Evolutionary conservation across 257 asterid genomes (phyloP), one percentile per base, ranked within the genome.

Genomic region (Scutellaria minor): DNA sequence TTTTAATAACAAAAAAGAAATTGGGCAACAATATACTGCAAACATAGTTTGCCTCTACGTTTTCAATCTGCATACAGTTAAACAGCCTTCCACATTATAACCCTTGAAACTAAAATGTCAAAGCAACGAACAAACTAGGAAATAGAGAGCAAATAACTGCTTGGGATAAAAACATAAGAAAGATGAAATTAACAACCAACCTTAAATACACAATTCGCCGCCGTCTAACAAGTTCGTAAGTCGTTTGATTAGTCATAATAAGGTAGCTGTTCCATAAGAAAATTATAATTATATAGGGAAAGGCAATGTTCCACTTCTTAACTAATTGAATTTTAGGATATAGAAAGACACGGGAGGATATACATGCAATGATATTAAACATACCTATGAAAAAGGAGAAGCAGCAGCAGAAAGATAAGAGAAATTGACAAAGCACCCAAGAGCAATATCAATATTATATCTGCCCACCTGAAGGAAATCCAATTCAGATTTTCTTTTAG

Each of bases 151-250:
- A 55, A 18, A 54, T 27, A 66, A 31, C 41, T 46, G 62, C 24
- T 24, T 11, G 24, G 50, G 14, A 58, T 9, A 71, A 54, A 31
- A 14, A 27, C 39, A 47, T n/a, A 20, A 18, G 68, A 59, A 47
- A 27, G 11, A 45, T 39, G 53, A 22, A 13, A 64, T n/a, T 20
- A 45, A 66, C 63, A 12, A 84, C 89, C 15, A 68, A 95, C 99
- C 99, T 90, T 68, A 95, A 42, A 76, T 95, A 95, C 52, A 75
- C 85, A 70, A 95, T 87, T 69, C 99, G 90, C 64, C 96, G 76
- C 75, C 98, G 85, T 74, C 96, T 85, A 56, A 92, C 98, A 68
- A 95, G 97, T 82, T 95, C 99, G 20, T 92, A 95, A 14, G 99
- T 95, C 69, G 97, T 95, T 78, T 95, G 99, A 76, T 95, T 95